phyloP scores from a whole-genome alignment of 2,329 filamentous ascomycete genomes.

The Escovopsis weberi region DNA sequence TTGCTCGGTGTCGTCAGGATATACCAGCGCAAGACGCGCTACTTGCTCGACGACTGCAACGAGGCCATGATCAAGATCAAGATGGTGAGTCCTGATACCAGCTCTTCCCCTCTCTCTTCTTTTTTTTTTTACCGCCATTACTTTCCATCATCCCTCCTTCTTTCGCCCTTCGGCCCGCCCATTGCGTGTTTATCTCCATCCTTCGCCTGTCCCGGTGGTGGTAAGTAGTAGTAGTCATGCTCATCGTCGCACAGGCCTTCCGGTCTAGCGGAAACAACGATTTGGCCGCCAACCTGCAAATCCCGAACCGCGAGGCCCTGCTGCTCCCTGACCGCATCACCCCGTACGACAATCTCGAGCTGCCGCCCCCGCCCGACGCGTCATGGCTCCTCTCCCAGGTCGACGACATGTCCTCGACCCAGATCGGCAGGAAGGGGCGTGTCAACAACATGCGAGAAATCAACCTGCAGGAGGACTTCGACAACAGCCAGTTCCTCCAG shows the following conservation, averaged over 20 bases:
- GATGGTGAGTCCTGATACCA: slow-evolving; percentile 49
- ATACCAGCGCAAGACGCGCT: slow-evolving; percentile 93
- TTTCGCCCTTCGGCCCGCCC: too few relatives aligned
- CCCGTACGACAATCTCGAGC: slow-evolving; percentile 65
- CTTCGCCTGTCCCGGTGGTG: slow-evolving; percentile 9
- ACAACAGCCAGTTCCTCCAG: slow-evolving; percentile 69
- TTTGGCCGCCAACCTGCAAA: slow-evolving; percentile 66
- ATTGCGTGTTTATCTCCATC: too few relatives aligned
- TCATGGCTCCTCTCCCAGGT: slow-evolving; percentile 69
- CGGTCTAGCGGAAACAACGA: slow-evolving; percentile 91
- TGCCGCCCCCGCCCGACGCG: slow-evolving; percentile 76
- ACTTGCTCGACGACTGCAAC: slow-evolving; percentile 92
- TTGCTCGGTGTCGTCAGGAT: slow-evolving; percentile 93
- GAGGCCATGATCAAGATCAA: slow-evolving; percentile 97
- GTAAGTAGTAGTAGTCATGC: slow-evolving; percentile 30
- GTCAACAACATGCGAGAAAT: slow-evolving; percentile 49
- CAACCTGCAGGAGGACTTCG: slow-evolving; percentile 53
- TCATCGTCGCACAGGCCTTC: slow-evolving; percentile 43
- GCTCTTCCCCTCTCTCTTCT: too few relatives aligned
- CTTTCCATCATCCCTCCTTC: background rate
- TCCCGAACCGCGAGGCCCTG: slow-evolving; percentile 71
- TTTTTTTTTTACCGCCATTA: too few relatives aligned
- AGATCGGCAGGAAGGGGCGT: slow-evolving; percentile 41
- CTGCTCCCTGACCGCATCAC: slow-evolving; percentile 87
- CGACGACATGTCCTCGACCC: slow-evolving; percentile 41